phyloP scores from a whole-genome alignment of 1,284 basidiomycete species.

The Moniliophthora roreri region DNA sequence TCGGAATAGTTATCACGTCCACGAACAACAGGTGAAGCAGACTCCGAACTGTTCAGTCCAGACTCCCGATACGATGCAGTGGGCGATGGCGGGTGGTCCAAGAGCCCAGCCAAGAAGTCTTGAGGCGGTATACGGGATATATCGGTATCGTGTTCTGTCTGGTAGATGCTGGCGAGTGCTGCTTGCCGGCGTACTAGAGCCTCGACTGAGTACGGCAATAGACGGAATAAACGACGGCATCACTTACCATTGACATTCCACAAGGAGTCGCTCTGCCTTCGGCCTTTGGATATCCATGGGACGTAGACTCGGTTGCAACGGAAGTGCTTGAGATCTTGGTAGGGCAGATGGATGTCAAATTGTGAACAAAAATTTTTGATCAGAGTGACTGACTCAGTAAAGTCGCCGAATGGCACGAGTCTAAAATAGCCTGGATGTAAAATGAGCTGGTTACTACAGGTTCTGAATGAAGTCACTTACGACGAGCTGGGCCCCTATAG shows the following conservation, averaged over 20 bases:
- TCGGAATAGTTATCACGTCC: not conserved
- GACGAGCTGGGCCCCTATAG: constrained; percentile 38
- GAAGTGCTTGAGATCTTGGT: constrained; percentile 40
- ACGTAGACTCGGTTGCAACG: constrained; percentile 46
- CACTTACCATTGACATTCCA: constrained; percentile 32
- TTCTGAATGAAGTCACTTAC: constrained; percentile 19
- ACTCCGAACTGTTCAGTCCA: not conserved
- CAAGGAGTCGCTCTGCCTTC: constrained; percentile 30
- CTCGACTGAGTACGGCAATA: not conserved
- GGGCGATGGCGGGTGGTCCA: not conserved
- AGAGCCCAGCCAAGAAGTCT: not conserved
- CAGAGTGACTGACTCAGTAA: constrained; percentile 33
- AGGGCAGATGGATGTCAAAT: not conserved
- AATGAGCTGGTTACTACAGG: not conserved
- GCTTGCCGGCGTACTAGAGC: constrained; percentile 16
- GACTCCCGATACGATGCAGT: not conserved
- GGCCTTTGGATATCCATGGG: constrained; percentile 46
- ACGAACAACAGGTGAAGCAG: not conserved
- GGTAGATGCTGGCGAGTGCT: constrained; percentile 19
- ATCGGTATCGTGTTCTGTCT: constrained; percentile 19
- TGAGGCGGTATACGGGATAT: constrained; percentile 16
- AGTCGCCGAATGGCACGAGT: constrained; percentile 48
- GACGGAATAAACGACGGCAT: not conserved
- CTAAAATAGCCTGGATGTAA: constrained; percentile 38
- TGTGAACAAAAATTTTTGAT: not conserved